A percentile compares a stretch with the other conserved stretches of the same genome.
These are phyloP conservation scores for Fragilaria radians DNA, from an alignment of 108 stramenopile species.

Conservation along the genomic window DNA sequence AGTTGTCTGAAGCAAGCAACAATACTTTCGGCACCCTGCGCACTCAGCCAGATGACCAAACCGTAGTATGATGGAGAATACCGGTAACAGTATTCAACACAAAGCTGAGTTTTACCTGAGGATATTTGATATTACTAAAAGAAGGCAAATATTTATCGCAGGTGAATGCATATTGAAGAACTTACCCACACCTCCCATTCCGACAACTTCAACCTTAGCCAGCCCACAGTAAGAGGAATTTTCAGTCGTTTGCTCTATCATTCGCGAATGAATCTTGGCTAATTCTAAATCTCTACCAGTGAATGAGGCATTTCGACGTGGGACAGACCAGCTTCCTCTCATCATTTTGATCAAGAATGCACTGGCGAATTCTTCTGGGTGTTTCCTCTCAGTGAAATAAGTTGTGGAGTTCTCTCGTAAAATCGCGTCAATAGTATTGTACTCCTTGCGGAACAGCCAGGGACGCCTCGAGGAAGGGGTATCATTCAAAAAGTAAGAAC, in stretches of 20 bases:
- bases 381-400: conserved; percentile 42
- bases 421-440: conserved; percentile 49
- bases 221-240: conserved; percentile 14
- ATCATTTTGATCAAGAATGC: conserved; percentile 32
- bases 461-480: conserved; percentile 54
- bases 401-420: conserved; percentile 35
- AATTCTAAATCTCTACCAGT: conserved; percentile 48
- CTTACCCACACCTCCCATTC: conserved; percentile 53
- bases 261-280: conserved; percentile 18
- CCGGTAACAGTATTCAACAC: conserved; percentile 49
- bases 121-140: conserved; percentile 37
- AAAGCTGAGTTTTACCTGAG: conserved; percentile 22
- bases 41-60: conserved; percentile 62
- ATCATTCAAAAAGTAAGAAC: conserved; percentile 55
- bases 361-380: conserved; percentile 67
- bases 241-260: conserved; percentile 25
- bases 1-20: conserved; percentile 46
- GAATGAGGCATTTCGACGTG: conserved; percentile 44
- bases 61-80: conserved; percentile 50
- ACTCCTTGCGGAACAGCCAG: conserved; percentile 62
- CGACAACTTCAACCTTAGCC: conserved; percentile 39
- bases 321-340: conserved; percentile 49
- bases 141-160: no score
- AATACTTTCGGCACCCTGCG: conserved; percentile 43
- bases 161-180: no score